Evolutionary conservation across 768 basidiomycete genomes (phyloP).

Genomic region (Tephrocybe sp.): DNA sequence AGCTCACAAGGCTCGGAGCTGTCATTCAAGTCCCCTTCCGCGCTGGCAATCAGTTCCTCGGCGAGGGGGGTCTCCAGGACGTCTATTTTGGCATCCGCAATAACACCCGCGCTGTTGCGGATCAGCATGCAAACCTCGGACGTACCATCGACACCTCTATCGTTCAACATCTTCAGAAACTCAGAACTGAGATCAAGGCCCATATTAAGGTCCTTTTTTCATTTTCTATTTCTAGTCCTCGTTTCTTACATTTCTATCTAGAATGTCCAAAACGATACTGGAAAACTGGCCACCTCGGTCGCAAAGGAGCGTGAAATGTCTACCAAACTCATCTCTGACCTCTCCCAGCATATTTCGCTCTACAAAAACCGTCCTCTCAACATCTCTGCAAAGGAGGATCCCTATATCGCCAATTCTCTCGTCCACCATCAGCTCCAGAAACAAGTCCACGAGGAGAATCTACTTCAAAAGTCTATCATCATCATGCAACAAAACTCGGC

Average conservation of each 20-base stretch:
- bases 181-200: slow-evolving; percentile 93
- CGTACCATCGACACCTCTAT: slow-evolving; percentile 96
- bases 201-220: slow-evolving; percentile 81
- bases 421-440: slow-evolving; percentile 82
- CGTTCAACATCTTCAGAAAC: slow-evolving; percentile 95
- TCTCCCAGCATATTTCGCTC: slow-evolving; percentile 35
- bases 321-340: slow-evolving; percentile 80
- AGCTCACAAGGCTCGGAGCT: slow-evolving; percentile 89
- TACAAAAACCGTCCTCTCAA: too few species aligned
- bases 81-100: slow-evolving; percentile 91
- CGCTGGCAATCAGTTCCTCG: slow-evolving; percentile 94
- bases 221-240: neutral
- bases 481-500: slow-evolving; percentile 98
- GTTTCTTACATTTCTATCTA: slow-evolving; percentile 20
- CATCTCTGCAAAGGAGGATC: too few species aligned
- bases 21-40: slow-evolving; percentile 98
- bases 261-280: slow-evolving; percentile 96
- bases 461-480: slow-evolving; percentile 94
- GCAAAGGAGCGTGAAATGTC: slow-evolving; percentile 93
- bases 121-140: slow-evolving; percentile 95
- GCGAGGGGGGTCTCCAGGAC: slow-evolving; percentile 97
- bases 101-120: slow-evolving; percentile 89
- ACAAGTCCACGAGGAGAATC: slow-evolving; percentile 96
- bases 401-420: neutral
- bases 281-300: slow-evolving; percentile 85